Base-by-base conservation (phyloP, 805 yeast species). In the Kazachstania africana region DNA sequence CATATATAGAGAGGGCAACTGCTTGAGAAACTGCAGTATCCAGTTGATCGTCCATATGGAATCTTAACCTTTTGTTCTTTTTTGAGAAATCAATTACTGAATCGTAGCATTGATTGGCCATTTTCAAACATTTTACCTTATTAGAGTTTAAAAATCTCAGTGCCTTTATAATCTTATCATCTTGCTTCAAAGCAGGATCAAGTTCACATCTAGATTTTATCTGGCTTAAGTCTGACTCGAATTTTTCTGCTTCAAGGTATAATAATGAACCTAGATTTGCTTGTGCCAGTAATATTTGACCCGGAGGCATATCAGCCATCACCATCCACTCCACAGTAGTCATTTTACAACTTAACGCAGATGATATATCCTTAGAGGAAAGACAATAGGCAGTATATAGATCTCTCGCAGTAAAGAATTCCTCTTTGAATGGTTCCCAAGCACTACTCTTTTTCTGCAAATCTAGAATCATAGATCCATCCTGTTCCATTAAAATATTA, bases 1-100 rank as follows among this genome's bases (percentile, higher is more conserved):
- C 93, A 48, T 80, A 87, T 0, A 84, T 73, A 0, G 94, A 74
- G 50, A 87, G 62, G 0, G 93, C 91, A 26, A 79, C 73, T 1
- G 80, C 72, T 39, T 80, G 83, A 20, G 70, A 66, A 9, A 78
- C 55, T 5, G 60, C 57, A 8, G 53, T 51, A 29, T 64, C 67
- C 15, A 68, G 43, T 26, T 60, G 56, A 22, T 55, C 58, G 17
- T 47, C 46, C 28, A 48, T 39, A 27, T 54, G 53, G 36, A 47
- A 55, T 32, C 55, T 45, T 15, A 55, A 29, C 31, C 50, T 55
- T 14, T 45, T 45, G 32, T 55, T 51, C 27, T 44, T 47, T 37
- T 64, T 65, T 2, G 67, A 53, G 24, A 61, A 61, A 8, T 50
- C 53, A n/a, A 68, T 42, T 12, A 68, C 65, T 6, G 62, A 55